These are phyloP conservation scores for Fusarium clavum DNA, from an alignment of 2,329 filamentous ascomycete genomes.

Conservation along the genomic window DNA sequence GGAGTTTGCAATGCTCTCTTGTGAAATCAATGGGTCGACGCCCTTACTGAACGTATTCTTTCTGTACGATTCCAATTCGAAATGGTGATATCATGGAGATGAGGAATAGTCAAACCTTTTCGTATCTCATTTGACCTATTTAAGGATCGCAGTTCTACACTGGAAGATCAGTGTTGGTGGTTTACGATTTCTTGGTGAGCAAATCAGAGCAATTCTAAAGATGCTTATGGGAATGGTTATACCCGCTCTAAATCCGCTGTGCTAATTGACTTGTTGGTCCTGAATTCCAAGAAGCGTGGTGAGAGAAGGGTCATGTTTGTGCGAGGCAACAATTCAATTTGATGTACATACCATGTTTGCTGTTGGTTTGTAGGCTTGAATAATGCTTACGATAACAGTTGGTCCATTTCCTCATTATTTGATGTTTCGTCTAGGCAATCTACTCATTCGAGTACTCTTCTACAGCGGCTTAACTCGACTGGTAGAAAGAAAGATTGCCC, in stretches of 20 bases:
- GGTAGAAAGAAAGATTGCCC: background rate
- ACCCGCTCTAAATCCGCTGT: constrained; percentile 15
- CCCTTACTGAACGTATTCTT: background rate
- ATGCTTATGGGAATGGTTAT: constrained; percentile 20
- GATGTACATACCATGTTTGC: background rate
- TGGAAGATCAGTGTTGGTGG: background rate
- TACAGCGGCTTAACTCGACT: background rate
- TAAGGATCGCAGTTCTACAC: background rate
- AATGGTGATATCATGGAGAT: background rate
- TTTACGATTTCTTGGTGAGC: constrained; percentile 1
- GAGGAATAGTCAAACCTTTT: too few relatives aligned
- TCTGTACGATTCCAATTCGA: background rate
- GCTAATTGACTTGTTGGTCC: background rate
- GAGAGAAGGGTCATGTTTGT: too few relatives aligned
- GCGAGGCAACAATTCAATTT: background rate
- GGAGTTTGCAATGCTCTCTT: background rate
- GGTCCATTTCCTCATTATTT: too few relatives aligned
- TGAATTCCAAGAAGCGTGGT: too few relatives aligned
- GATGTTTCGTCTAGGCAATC: too few relatives aligned
- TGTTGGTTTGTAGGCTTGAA: background rate
- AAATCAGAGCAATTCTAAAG: constrained; percentile 34
- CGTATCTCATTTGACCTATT: too few relatives aligned
- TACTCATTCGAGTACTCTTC: background rate
- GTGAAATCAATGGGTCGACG: background rate
- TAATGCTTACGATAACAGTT: background rate